Evolutionary conservation across 371 early-diverging fungal species (phyloP).

Genomic region (Apophysomyces trapeziformis): DNA sequence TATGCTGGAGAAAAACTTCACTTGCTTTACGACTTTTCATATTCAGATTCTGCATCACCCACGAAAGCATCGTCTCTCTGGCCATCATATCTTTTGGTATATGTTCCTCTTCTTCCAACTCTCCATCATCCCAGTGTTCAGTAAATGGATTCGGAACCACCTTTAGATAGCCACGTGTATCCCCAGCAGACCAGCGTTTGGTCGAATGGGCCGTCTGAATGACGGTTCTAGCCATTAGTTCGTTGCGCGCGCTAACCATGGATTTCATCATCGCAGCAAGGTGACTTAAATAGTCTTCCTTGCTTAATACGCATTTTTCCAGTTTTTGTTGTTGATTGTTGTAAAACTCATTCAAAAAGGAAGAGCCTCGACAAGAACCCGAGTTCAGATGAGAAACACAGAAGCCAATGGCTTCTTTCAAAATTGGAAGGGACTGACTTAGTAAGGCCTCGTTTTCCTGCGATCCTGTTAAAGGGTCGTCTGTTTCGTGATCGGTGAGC

Average conservation of each 20-base stretch:
- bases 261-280: slow-evolving; percentile 52
- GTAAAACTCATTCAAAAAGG: slow-evolving; percentile 38
- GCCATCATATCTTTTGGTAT: slow-evolving; percentile 36
- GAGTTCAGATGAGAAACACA: slow-evolving; percentile 29
- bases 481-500: slow-evolving; percentile 24
- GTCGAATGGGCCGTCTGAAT: slow-evolving; percentile 13
- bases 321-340: slow-evolving; percentile 18
- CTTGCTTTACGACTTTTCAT: slow-evolving; percentile 32
- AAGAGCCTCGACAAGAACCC: slow-evolving; percentile 30
- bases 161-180: slow-evolving; percentile 36
- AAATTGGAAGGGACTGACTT: slow-evolving; percentile 10
- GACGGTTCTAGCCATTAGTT: neutral
- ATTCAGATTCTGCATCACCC: slow-evolving; percentile 41
- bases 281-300: slow-evolving; percentile 47
- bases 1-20: slow-evolving; percentile 54
- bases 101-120: slow-evolving; percentile 20
- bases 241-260: slow-evolving; percentile 6
- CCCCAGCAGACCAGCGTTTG: slow-evolving; percentile 24
- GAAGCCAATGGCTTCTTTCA: slow-evolving; percentile 30
- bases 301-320: slow-evolving; percentile 36
- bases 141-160: slow-evolving; percentile 28
- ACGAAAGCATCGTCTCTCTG: slow-evolving; percentile 35
- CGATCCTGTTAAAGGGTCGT: slow-evolving; percentile 27
- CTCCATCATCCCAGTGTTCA: slow-evolving; percentile 21
- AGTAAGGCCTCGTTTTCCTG: neutral